Evolutionary conservation across 2,329 filamentous ascomycete species (phyloP), one percentile per base, ranked within the genome.

Genomic region (Clonostachys solani): DNA sequence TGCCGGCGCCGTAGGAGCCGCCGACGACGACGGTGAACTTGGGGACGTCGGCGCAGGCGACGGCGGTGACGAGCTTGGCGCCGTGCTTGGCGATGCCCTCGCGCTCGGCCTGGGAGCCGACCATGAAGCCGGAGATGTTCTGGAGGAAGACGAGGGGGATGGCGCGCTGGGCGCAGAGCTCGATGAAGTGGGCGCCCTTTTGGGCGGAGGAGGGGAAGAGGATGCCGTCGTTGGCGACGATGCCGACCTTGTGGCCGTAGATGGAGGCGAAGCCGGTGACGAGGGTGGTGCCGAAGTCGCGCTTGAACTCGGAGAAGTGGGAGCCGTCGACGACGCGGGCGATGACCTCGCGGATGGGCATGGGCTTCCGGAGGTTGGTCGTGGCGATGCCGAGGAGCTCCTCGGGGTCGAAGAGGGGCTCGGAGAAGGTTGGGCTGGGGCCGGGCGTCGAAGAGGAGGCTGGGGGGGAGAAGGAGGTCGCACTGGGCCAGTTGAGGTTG

Each of bases 41-140:
- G 55, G 94, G 92, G 40, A 97, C 92, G 55, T 94, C 83, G 5
- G 92, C 92, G 62, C 92, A 96, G 9, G 91, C 89, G 12, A 97
- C 94, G 8, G 92, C 94, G 4, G 91, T 95, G 29, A 97, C 94
- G 16, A 99, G 82, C 71, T 99, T 97, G 6, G 94, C 94, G 38
- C 94, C 94, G 61, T 97, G 95, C 77, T 97, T 97, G 47, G 94
- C 94, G 57, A 99, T 97, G 12, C 94, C 94, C 45, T 92, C 92
- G 47, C 87, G 86, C 70, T 99, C 94, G 1, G 92, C 91, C 58
- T 94, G 89, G 16, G 83, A 81, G 40, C 94, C 94, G 33, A 99
- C 94, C 94, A 99, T 99, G 79, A 99, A 99, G 40, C 94, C 94
- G 6, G 85, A 86, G 63, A 99, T 97, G 67, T 99, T 97, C 66